Percentiles rank a stretch among this genome's conserved stretches.
Conservation (phyloP, 2,329 filamentous ascomycete genomes). For the Zymoseptoria tritici region DNA sequence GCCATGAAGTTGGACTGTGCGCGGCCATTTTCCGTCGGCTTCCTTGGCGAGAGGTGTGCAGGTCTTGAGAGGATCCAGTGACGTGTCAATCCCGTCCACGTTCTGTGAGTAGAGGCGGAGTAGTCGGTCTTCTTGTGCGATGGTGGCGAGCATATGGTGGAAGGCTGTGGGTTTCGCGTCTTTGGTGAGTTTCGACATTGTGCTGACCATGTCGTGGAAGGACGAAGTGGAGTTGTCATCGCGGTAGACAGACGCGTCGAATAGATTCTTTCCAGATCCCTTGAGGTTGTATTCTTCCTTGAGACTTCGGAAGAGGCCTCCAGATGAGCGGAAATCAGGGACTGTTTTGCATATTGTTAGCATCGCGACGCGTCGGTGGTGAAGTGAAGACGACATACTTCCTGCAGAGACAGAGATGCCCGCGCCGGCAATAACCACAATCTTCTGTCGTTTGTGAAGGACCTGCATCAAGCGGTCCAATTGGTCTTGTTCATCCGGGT, state of each 20-base stretch:
- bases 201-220: slow-evolving; percentile 94
- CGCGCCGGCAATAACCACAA: slow-evolving; percentile 91
- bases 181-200: slow-evolving; percentile 71
- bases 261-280: slow-evolving; percentile 87
- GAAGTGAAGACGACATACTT: slow-evolving; percentile 49
- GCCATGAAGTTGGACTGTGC: slow-evolving; percentile 87
- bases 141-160: slow-evolving; percentile 84
- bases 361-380: slow-evolving; percentile 10
- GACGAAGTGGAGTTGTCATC: slow-evolving; percentile 80
- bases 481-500: slow-evolving; percentile 49
- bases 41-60: slow-evolving; percentile 65
- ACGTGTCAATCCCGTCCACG: slow-evolving; percentile 88
- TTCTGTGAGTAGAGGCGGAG: slow-evolving; percentile 94
- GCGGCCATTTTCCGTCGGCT: slow-evolving; percentile 79
- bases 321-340: slow-evolving; percentile 89
- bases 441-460: slow-evolving; percentile 84
- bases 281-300: slow-evolving; percentile 85
- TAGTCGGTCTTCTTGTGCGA: slow-evolving; percentile 79
- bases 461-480: slow-evolving; percentile 65
- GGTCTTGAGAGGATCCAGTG: slow-evolving; percentile 70
- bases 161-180: slow-evolving; percentile 77
- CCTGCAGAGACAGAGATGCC: slow-evolving; percentile 96
- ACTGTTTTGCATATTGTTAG: slow-evolving; percentile 46
- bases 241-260: slow-evolving; percentile 95
- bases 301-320: slow-evolving; percentile 79